A percentile compares a stretch with the other conserved stretches of the same genome.
These are phyloP conservation scores for Gymnopilus dilepis DNA, from an alignment of 768 basidiomycete species.

Conservation along the genomic window DNA sequence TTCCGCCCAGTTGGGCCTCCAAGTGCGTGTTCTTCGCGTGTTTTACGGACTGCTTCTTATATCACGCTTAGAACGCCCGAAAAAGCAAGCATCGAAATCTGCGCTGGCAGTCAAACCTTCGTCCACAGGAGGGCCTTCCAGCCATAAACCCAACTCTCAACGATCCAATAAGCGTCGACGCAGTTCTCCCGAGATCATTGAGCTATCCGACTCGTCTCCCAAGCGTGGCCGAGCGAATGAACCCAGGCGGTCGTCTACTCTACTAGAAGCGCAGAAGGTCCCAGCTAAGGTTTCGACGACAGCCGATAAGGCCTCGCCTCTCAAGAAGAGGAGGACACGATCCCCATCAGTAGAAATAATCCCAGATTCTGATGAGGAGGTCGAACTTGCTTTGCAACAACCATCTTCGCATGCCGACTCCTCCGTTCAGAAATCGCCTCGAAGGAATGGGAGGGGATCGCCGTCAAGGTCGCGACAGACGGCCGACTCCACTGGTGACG, in stretches of 20 bases:
- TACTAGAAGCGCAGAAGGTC: not conserved
- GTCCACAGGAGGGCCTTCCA: not conserved
- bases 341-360: slow-evolving; percentile 32
- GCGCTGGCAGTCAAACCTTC: not conserved
- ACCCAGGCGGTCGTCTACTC: not conserved
- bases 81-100: slow-evolving; percentile 23
- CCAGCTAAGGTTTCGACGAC: not conserved
- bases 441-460: not conserved
- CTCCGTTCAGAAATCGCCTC: not conserved
- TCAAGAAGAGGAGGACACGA: slow-evolving; percentile 13
- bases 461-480: not conserved
- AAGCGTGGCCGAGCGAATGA: slow-evolving; percentile 13
- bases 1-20: slow-evolving; percentile 64
- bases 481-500: not conserved
- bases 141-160: not conserved
- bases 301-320: not conserved
- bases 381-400: slow-evolving; percentile 14
- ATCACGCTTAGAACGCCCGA: slow-evolving; percentile 17
- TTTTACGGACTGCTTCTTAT: not conserved
- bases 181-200: not conserved
- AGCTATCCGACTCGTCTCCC: slow-evolving; percentile 1
- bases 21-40: slow-evolving; percentile 40
- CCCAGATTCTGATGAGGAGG: slow-evolving; percentile 39
- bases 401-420: not conserved
- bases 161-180: slow-evolving; percentile 11